phyloP scores from a whole-genome alignment of 2,329 filamentous ascomycete genomes.

The Alternaria solani region DNA sequence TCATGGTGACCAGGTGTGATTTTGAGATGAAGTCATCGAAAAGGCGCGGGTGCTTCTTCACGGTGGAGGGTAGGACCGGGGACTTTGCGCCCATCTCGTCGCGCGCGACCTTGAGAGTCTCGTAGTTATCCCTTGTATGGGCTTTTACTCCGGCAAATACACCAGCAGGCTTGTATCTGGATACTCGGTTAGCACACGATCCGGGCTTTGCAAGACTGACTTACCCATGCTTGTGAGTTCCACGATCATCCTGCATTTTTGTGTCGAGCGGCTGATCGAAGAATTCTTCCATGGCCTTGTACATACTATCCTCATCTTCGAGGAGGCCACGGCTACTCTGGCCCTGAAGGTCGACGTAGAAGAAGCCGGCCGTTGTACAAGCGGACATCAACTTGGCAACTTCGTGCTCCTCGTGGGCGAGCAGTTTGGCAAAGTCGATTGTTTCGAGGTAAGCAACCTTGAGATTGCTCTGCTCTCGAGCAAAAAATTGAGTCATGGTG shows the following conservation, averaged over 20 bases:
- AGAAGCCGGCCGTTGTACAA: neutral
- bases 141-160: neutral
- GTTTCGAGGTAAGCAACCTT: neutral
- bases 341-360: neutral
- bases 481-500: too few species aligned
- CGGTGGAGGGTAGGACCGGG: too few species aligned
- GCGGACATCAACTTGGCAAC: neutral
- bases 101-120: too few species aligned
- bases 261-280: neutral
- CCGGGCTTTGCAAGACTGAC: neutral
- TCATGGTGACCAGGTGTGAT: too few species aligned
- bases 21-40: too few species aligned
- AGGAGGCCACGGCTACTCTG: neutral
- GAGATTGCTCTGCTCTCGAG: too few species aligned
- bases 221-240: neutral
- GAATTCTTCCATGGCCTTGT: neutral
- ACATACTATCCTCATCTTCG: neutral
- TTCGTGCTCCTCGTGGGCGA: neutral
- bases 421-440: neutral
- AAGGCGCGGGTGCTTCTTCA: too few species aligned
- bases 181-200: neutral
- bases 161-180: neutral
- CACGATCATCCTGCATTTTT: neutral
- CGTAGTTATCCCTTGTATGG: too few species aligned
- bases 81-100: neutral